A percentile compares a stretch with the other conserved stretches of the same genome.
Evolutionary conservation across 164 flowering plant species (phyloP).

Genomic region (Kalanchoe fedtschenkoi): DNA sequence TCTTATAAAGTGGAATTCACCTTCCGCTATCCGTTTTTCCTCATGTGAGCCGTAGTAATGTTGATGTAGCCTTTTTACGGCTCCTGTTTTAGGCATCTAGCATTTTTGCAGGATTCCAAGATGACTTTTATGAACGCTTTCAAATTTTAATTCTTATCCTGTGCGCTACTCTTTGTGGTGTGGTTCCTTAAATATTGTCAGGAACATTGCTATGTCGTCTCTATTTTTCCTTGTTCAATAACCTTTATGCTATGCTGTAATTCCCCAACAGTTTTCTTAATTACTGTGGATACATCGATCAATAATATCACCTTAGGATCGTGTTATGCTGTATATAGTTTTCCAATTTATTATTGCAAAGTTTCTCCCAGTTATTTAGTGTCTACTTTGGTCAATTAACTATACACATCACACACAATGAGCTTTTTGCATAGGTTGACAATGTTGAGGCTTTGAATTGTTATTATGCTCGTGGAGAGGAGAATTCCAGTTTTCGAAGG

Average conservation of each 20-base stretch:
- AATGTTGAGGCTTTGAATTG: slow-evolving; percentile 86
- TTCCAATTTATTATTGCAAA: background rate
- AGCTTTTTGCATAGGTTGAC: slow-evolving; percentile 56
- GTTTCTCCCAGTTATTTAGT: background rate
- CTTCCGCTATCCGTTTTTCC: background rate
- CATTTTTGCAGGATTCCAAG: background rate
- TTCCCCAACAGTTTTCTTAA: background rate
- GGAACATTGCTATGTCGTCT: background rate
- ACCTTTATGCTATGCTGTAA: background rate
- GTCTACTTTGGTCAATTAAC: background rate
- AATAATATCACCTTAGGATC: background rate
- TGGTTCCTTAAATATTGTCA: background rate
- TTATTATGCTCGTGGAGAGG: slow-evolving; percentile 94
- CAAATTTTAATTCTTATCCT: background rate
- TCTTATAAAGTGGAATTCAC: background rate
- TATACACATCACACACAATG: background rate
- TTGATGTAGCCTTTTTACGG: too few relatives aligned
- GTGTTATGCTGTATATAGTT: background rate
- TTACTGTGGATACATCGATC: too few relatives aligned
- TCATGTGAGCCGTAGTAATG: background rate
- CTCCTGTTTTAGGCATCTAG: background rate
- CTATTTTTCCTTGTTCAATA: background rate
- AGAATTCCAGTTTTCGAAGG: slow-evolving; percentile 74
- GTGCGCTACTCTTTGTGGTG: background rate
- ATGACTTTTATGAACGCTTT: background rate